Base-by-base conservation (phyloP, 1,284 basidiomycete genomes). In the Tremellales sp. region DNA sequence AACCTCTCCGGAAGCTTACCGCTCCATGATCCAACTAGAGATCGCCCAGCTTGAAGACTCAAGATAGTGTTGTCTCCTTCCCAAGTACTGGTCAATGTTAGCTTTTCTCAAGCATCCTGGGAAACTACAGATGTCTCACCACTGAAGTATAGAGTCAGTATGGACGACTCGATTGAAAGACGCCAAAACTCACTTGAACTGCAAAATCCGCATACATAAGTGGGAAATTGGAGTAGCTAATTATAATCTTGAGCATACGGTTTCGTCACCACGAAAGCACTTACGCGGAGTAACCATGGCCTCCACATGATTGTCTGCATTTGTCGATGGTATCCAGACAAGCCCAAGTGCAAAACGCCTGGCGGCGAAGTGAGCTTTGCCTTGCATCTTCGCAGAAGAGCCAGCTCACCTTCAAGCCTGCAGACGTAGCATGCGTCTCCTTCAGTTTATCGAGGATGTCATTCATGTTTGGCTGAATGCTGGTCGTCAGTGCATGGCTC, bases 341-440 rank as follows among this genome's bases (percentile, higher is more conserved):
- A 7, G 73, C 73, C 79, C 79, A 80, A 5, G 78, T 80, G 63
- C 78, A 80, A 72, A 79, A 80, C 14, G 79, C 78, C 37, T 39
- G 27, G 18, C 16, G 10, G 29, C 29, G 10, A 31, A 31, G 24
- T 36, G 50, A 40, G 29, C 5, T 2, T 16, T n/a, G 24, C 24
- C 31, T 29, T 29, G 10, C 22, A 14, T 5, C 4, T n/a, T 5
- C 28, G 21, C 18, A 22, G 28, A 14, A 14, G 13, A 31, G 7
- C 25, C 48, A 25, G 16, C 37, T 26, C 16, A 39, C 37, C 70
- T 80, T 80, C 44, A 80, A 68, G 27, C 78, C 79, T 2, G 78
- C 77, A 24, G 76, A 77, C 3, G 78, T 79, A 1, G 78, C 75
- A 59, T 80, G 79, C 3, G 77, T 79, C 64, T 79, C 78, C 67